These are phyloP conservation scores for Mortierella sp. DNA, from an alignment of 371 early-diverging fungal species.

Conservation along the genomic window DNA sequence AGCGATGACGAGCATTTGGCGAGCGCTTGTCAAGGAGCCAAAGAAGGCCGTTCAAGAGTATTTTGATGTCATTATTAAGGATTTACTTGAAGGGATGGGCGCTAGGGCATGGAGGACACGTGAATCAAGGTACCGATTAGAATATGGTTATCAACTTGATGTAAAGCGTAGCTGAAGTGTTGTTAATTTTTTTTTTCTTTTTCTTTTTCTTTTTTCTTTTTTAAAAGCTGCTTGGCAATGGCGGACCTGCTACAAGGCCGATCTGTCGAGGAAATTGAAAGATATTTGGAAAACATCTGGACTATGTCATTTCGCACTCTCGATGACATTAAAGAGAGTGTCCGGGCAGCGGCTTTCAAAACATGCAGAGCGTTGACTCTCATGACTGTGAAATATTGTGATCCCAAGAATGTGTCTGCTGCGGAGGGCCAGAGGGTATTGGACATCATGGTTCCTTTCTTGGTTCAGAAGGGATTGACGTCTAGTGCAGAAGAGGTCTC, in stretches of 20 bases:
- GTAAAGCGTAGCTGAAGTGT: not conserved
- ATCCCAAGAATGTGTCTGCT: conserved; percentile 73
- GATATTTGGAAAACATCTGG: conserved; percentile 87
- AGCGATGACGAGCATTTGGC: conserved; percentile 93
- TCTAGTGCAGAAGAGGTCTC: conserved; percentile 92
- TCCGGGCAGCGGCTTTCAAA: conserved; percentile 85
- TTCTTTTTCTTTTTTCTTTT: too few relatives aligned
- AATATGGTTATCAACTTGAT: too few relatives aligned
- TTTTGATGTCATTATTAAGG: conserved; percentile 85
- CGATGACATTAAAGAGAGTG: conserved; percentile 96
- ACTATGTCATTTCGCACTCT: conserved; percentile 89
- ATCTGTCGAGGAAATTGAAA: conserved; percentile 75
- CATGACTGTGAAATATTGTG: conserved; percentile 87
- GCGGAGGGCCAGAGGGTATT: conserved; percentile 78
- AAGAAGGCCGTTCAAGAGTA: conserved; percentile 83
- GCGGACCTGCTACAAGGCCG: conserved; percentile 84
- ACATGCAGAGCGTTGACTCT: conserved; percentile 84
- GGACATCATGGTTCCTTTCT: conserved; percentile 86
- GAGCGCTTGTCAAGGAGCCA: conserved; percentile 80
- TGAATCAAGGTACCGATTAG: conserved; percentile 66
- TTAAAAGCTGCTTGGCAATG: conserved; percentile 75
- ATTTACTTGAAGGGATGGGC: conserved; percentile 80
- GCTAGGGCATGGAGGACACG: conserved; percentile 91
- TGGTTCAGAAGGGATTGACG: conserved; percentile 85
- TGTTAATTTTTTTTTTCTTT: too few relatives aligned